Conservation (phyloP, 2,329 filamentous ascomycete genomes). For the Curvularia sp. region DNA sequence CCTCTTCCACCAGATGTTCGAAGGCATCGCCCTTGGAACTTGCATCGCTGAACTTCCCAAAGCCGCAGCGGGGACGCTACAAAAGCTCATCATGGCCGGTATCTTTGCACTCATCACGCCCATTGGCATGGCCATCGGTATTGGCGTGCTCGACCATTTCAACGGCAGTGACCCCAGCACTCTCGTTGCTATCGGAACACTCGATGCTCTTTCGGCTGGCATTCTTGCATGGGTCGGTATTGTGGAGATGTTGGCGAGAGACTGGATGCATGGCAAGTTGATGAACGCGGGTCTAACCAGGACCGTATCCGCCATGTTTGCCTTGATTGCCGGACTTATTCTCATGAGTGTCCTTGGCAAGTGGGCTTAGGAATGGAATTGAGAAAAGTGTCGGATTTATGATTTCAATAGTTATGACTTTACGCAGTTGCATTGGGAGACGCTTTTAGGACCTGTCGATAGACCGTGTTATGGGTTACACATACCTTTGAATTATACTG, state of each 20-base stretch:
- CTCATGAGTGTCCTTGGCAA: slow-evolving; percentile 78
- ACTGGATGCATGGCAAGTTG: slow-evolving; percentile 68
- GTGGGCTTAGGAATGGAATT: slow-evolving; percentile 64
- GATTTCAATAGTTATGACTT: slow-evolving; percentile 10
- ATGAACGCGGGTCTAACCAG: slow-evolving; percentile 59
- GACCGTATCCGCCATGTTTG: slow-evolving; percentile 60
- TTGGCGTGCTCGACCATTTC: slow-evolving; percentile 72
- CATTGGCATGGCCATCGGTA: slow-evolving; percentile 80
- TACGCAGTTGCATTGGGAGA: slow-evolving; percentile 8
- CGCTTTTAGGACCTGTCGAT: slow-evolving; percentile 1
- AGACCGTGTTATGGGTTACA: slow-evolving; percentile 1
- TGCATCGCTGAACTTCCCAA: slow-evolving; percentile 68
- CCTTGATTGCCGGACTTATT: slow-evolving; percentile 67
- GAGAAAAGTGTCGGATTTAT: neutral
- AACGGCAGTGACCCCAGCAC: slow-evolving; percentile 76
- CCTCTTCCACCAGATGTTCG: slow-evolving; percentile 80
- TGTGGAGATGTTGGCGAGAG: slow-evolving; percentile 79
- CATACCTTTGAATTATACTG: slow-evolving; percentile 5
- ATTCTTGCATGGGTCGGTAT: slow-evolving; percentile 81
- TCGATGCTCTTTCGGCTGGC: slow-evolving; percentile 76
- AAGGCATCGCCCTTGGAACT: slow-evolving; percentile 75
- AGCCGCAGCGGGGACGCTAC: slow-evolving; percentile 44
- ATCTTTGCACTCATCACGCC: slow-evolving; percentile 76
- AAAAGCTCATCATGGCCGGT: slow-evolving; percentile 67
- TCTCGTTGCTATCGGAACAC: slow-evolving; percentile 73